A percentile compares a stretch with the other conserved stretches of the same genome.
phyloP scores from a whole-genome alignment of 1,284 basidiomycete species.

The Ustilago xerochloae region DNA sequence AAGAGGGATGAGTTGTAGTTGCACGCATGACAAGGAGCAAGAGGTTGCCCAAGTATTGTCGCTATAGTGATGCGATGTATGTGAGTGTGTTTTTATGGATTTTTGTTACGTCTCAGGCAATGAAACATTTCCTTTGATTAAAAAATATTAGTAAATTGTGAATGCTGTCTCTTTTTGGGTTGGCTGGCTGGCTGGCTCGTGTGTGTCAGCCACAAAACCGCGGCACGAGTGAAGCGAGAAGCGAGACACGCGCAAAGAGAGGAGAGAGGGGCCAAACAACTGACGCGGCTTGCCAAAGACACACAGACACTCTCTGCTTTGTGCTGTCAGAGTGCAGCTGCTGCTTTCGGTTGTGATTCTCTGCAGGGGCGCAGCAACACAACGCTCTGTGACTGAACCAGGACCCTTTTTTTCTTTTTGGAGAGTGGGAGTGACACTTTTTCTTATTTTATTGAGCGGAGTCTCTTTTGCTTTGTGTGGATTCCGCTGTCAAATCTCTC shows the following conservation, averaged over 20 bases:
- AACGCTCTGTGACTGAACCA: no score
- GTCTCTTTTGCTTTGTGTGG: not conserved
- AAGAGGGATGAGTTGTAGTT: conserved; percentile 38
- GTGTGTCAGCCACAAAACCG: not conserved
- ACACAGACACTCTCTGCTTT: no score
- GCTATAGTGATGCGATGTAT: not conserved
- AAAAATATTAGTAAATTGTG: not conserved
- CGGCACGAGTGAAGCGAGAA: no score
- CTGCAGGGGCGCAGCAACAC: not conserved
- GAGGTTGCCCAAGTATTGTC: not conserved
- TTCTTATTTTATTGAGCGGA: not conserved
- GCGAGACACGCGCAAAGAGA: not conserved
- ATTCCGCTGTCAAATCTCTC: not conserved
- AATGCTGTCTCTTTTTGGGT: no score
- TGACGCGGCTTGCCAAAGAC: not conserved
- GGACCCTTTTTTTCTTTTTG: not conserved
- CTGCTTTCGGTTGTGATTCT: not conserved
- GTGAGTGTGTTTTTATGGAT: no score
- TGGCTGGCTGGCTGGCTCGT: no score
- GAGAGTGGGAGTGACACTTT: no score
- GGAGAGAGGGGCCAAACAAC: not conserved
- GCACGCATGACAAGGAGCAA: no score
- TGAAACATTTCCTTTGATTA: no score
- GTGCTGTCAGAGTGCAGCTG: not conserved
- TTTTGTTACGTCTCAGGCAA: no score